These are phyloP conservation scores for Thraustochytrium striatum DNA, from an alignment of 352 stramenopile species.

Conservation along the genomic window DNA sequence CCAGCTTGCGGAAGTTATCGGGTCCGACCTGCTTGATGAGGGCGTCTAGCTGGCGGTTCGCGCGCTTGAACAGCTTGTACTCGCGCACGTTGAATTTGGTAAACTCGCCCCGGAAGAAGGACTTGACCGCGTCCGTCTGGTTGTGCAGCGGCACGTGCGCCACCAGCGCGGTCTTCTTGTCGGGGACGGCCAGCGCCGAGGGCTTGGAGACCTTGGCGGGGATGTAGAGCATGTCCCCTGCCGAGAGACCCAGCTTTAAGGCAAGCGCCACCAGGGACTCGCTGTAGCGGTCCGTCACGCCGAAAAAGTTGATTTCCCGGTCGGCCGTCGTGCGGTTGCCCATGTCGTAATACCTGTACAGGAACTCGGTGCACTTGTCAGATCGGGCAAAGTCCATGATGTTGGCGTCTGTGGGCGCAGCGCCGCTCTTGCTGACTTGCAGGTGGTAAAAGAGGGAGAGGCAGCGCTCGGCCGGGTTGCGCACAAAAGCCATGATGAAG, in stretches of 20 bases:
- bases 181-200: background rate
- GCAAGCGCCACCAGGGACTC: background rate
- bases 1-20: background rate
- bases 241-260: background rate
- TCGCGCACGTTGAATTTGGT: background rate
- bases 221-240: background rate
- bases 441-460: background rate
- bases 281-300: background rate
- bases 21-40: background rate
- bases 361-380: background rate
- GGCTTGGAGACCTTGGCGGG: background rate
- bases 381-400: background rate
- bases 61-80: background rate
- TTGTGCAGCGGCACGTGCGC: background rate
- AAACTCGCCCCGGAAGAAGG: background rate
- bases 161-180: background rate
- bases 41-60: background rate
- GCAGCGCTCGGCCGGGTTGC: background rate
- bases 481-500: background rate
- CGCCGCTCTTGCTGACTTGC: background rate
- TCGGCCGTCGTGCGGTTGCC: background rate
- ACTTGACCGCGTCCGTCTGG: background rate
- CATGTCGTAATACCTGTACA: slow-evolving; percentile 13
- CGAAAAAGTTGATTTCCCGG: slow-evolving; percentile 12
- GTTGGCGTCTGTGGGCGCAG: background rate